These are phyloP conservation scores for Aspergillus pseudoglaucus DNA, from an alignment of 2,329 filamentous ascomycete genomes.

Conservation along the genomic window DNA sequence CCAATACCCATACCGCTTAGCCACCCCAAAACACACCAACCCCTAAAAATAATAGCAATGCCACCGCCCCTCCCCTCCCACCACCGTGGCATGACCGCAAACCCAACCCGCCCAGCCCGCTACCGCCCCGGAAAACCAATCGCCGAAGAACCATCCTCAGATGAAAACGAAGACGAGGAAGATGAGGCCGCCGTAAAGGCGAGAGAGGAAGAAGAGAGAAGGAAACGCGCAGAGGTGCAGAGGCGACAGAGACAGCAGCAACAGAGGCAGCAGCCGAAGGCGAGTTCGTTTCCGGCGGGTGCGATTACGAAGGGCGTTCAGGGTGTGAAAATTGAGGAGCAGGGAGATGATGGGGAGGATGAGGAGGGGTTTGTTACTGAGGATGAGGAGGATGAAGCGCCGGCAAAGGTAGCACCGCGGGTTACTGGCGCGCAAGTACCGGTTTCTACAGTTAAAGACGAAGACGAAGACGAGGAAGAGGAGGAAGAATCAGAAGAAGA, in stretches of 20 bases:
- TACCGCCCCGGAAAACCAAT: slow-evolving; percentile 77
- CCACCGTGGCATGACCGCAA: slow-evolving; percentile 76
- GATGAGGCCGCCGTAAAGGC: slow-evolving; percentile 52
- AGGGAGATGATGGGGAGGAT: slow-evolving; percentile 18
- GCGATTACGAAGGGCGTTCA: slow-evolving; percentile 27
- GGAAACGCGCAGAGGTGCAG: slow-evolving; percentile 27
- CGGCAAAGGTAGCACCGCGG: slow-evolving; percentile 8
- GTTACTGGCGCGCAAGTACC: slow-evolving; percentile 13
- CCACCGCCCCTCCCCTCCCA: slow-evolving; percentile 38
- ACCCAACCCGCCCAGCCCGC: slow-evolving; percentile 71
- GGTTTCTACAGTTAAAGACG: background rate
- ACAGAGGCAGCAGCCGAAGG: slow-evolving; percentile 43
- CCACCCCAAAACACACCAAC: background rate
- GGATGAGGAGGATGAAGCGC: slow-evolving; percentile 36
- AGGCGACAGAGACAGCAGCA: slow-evolving; percentile 40
- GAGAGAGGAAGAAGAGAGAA: slow-evolving; percentile 44
- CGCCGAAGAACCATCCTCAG: slow-evolving; percentile 42
- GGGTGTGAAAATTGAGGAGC: slow-evolving; percentile 30
- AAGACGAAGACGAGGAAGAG: background rate
- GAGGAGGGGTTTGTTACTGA: slow-evolving; percentile 59
- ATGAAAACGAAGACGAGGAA: slow-evolving; percentile 47
- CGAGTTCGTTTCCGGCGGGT: slow-evolving; percentile 30
- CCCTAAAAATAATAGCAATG: slow-evolving; percentile 21
- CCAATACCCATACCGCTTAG: too few species aligned
- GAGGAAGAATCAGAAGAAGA: slow-evolving; percentile 35